Evolutionary conservation across 495 filamentous ascomycete genomes (phyloP), one percentile per base, ranked within the genome.

Genomic region (Sordaria brevicollis): DNA sequence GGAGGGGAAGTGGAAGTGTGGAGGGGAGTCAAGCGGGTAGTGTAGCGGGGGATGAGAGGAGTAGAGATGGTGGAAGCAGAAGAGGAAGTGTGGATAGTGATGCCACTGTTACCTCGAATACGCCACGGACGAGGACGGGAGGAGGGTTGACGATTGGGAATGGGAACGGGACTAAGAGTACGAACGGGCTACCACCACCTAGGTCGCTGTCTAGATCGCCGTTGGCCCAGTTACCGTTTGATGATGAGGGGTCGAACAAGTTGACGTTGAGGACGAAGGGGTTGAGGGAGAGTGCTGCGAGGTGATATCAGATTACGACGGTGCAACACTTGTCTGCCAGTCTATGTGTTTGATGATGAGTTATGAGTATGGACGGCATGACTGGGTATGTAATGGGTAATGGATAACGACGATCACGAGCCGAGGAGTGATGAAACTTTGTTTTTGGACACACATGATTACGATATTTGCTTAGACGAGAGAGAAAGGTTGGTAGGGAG

Each of bases 61-160:
- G 19, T 21, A 49, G 43, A 6, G 11, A 15, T 4, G 78, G 77
- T 4, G 78, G 77, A 0, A 86, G 84, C 68, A 73, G 85, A 13
- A 80, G 84, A 33, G 84, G 83, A 2, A 85, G 83, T 71, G 72
- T 74, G n/a, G 83, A 85, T 66, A 86, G 83, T 66, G 82, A 82
- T 37, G 74, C 78, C 70, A 86, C 83, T 65, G 81, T 81, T 33
- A 72, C 74, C 5, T 41, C 72, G 4, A 74, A 73, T 15, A 77
- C 73, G 43, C 76, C 79, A 65, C 74, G 80, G 34, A 83, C 13
- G 2, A 84, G 25, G 77, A 80, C 67, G 71, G 83, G 21, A 74
- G 80, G 73, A 79, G 75, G 31, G 79, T 79, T 54, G 13, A 70
- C 76, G 3, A 67, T 41, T 9, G 71, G 67, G 5, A 71, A 74